Conservation (phyloP, 2,329 filamentous ascomycete genomes). For the Penicillium olsonii region DNA sequence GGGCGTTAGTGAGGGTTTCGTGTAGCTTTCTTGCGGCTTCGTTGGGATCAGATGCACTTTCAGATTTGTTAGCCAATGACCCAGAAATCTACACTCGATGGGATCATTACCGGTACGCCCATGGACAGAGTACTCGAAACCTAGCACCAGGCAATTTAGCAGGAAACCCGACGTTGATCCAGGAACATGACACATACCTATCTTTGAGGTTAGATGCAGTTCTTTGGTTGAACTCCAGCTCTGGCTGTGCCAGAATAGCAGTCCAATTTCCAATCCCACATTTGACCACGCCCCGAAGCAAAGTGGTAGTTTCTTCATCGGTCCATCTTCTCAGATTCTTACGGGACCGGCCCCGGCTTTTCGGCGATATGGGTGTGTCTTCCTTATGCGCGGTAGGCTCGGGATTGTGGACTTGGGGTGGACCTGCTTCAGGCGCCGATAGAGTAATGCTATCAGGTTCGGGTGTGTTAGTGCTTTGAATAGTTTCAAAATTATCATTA, state of each 20-base stretch:
- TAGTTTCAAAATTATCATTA: constrained; percentile 16
- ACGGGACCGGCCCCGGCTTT: constrained; percentile 42
- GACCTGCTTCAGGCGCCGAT: constrained; percentile 10
- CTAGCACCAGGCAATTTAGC: constrained; percentile 31
- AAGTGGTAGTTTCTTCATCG: constrained; percentile 60
- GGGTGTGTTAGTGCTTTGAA: constrained; percentile 10
- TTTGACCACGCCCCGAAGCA: constrained; percentile 60
- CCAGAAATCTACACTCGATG: neutral
- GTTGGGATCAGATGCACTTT: constrained; percentile 37
- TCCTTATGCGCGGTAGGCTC: constrained; percentile 11
- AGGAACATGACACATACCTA: constrained; percentile 38
- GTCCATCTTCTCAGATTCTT: constrained; percentile 59
- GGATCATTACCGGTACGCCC: constrained; percentile 42
- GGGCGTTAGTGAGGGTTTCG: constrained; percentile 35
- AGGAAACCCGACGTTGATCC: constrained; percentile 3
- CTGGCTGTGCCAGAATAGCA: constrained; percentile 58
- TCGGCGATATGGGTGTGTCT: constrained; percentile 33
- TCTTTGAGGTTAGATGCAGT: constrained; percentile 67
- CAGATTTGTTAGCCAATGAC: constrained; percentile 3
- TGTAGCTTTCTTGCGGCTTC: constrained; percentile 40
- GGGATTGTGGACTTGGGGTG: constrained; percentile 1
- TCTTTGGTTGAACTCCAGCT: constrained; percentile 59
- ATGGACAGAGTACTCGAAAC: constrained; percentile 58
- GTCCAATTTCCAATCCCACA: constrained; percentile 68
- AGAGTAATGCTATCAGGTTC: constrained; percentile 6